Evolutionary conservation across 768 basidiomycete genomes (phyloP).

Genomic region (Xerocomellus intermedius): DNA sequence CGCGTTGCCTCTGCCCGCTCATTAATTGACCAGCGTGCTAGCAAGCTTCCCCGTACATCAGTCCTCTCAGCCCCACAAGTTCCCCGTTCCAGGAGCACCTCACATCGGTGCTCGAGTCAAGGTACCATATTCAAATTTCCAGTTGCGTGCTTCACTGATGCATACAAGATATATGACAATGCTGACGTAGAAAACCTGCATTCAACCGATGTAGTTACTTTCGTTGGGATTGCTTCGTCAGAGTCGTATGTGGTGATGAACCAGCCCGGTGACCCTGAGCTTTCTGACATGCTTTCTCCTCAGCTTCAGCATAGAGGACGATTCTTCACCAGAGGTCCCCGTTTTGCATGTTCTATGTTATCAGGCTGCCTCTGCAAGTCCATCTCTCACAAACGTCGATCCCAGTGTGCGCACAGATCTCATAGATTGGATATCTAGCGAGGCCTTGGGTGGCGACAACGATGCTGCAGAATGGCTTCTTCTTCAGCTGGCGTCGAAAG

Average conservation of each 20-base stretch:
- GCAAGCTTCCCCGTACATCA: conserved; percentile 27
- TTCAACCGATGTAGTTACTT: conserved; percentile 61
- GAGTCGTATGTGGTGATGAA: conserved; percentile 54
- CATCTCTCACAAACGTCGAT: conserved; percentile 7
- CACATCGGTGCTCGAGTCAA: conserved; percentile 77
- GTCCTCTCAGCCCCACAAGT: conserved; percentile 55
- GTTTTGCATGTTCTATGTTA: conserved; percentile 69
- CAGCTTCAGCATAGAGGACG: conserved; percentile 41
- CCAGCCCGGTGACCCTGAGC: no score
- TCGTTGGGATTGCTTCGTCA: conserved; percentile 69
- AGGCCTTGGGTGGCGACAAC: conserved; percentile 65
- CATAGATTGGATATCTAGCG: conserved; percentile 69
- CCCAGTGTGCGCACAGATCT: conserved; percentile 48
- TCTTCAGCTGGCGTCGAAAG: conserved; percentile 54
- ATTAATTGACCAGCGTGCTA: conserved; percentile 5
- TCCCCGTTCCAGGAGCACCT: conserved; percentile 48
- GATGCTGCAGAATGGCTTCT: conserved; percentile 76
- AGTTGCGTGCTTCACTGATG: background rate
- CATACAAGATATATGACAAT: conserved; percentile 56
- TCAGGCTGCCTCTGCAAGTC: conserved; percentile 1
- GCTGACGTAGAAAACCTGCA: conserved; percentile 46
- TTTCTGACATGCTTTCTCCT: conserved; percentile 21
- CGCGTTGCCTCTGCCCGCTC: background rate
- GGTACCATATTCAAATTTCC: conserved; percentile 34
- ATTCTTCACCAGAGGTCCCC: conserved; percentile 44